Percentiles rank a stretch among this genome's conserved stretches.
Conservation (phyloP, 2,329 filamentous ascomycete species). For the Xylaria sp. region DNA sequence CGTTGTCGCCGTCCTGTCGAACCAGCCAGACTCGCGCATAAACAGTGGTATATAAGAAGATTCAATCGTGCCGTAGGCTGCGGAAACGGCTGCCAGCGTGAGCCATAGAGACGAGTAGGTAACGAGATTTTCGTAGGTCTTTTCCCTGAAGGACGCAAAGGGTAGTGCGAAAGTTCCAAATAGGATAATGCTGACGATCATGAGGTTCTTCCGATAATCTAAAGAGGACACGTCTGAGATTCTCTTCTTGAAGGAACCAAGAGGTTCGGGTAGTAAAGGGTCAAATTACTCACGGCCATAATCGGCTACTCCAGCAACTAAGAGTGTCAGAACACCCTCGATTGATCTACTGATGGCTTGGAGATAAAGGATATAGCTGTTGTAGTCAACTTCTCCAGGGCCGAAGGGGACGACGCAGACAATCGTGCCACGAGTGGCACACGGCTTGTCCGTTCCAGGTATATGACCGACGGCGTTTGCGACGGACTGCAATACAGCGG, state of each 20-base stretch:
- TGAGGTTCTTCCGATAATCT: constrained; percentile 34
- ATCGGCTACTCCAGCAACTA: constrained; percentile 34
- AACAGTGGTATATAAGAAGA: constrained; percentile 35
- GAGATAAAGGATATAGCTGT: constrained; percentile 35
- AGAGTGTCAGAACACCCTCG: constrained; percentile 27
- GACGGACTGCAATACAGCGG: constrained; percentile 34
- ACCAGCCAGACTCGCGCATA: constrained; percentile 34
- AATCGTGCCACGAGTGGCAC: constrained; percentile 31
- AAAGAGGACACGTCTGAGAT: not conserved
- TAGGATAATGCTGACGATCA: constrained; percentile 32
- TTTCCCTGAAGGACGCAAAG: constrained; percentile 27
- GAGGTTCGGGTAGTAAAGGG: not conserved
- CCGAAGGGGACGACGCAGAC: constrained; percentile 35
- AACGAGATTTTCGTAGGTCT: constrained; percentile 25
- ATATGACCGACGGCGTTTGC: constrained; percentile 34
- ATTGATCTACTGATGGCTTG: constrained; percentile 31
- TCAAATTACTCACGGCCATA: constrained; percentile 30
- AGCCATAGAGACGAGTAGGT: constrained; percentile 29
- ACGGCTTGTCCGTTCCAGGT: constrained; percentile 32
- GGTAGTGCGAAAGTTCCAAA: constrained; percentile 34
- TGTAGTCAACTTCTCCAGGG: constrained; percentile 32
- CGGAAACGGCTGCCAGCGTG: constrained; percentile 29
- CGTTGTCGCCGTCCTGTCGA: not conserved
- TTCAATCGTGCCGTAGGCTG: constrained; percentile 32
- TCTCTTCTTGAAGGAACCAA: not conserved